A percentile compares a stretch with the other conserved stretches of the same genome.
Conservation (phyloP, 2,329 filamentous ascomycete species). For the Talaromyces islandicus region DNA sequence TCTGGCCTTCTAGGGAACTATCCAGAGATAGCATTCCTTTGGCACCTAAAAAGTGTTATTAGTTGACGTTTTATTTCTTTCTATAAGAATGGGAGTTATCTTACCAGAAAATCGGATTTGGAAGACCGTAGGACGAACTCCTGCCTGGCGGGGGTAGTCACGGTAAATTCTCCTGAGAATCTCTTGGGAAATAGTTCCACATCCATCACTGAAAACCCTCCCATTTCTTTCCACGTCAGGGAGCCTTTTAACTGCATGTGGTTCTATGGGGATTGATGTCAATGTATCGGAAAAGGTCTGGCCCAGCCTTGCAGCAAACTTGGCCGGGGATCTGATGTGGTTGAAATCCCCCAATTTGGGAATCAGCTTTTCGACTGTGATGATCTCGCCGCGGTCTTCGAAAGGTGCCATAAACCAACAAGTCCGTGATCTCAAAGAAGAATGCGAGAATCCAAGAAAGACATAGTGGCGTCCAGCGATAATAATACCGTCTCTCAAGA, state of each 20-base stretch:
- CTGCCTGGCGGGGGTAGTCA: conserved; percentile 19
- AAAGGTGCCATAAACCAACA: conserved; percentile 56
- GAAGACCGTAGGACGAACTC: conserved; percentile 36
- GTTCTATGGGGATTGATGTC: conserved; percentile 50
- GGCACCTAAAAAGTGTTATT: conserved; percentile 28
- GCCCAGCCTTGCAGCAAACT: conserved; percentile 55
- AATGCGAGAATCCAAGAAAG: conserved; percentile 76
- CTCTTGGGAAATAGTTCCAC: conserved; percentile 63
- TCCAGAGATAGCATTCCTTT: conserved; percentile 78
- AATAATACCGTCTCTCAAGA: conserved; percentile 55
- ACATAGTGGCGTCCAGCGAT: conserved; percentile 58
- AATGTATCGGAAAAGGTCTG: conserved; percentile 71
- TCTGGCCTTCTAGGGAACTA: conserved; percentile 49
- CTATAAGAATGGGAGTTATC: not conserved
- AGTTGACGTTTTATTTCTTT: not conserved
- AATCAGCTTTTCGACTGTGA: conserved; percentile 37
- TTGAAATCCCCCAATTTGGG: conserved; percentile 45
- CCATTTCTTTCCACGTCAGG: conserved; percentile 21
- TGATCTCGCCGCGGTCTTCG: conserved; percentile 19
- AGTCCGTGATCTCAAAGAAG: conserved; percentile 65
- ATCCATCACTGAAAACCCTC: conserved; percentile 71
- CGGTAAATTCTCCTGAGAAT: conserved; percentile 58
- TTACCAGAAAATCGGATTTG: conserved; percentile 66
- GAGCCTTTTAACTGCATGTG: conserved; percentile 16
- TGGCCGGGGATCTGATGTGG: conserved; percentile 48